phyloP scores from a whole-genome alignment of 176 grass and related monocot genomes.

The Phyllostachys edulis region DNA sequence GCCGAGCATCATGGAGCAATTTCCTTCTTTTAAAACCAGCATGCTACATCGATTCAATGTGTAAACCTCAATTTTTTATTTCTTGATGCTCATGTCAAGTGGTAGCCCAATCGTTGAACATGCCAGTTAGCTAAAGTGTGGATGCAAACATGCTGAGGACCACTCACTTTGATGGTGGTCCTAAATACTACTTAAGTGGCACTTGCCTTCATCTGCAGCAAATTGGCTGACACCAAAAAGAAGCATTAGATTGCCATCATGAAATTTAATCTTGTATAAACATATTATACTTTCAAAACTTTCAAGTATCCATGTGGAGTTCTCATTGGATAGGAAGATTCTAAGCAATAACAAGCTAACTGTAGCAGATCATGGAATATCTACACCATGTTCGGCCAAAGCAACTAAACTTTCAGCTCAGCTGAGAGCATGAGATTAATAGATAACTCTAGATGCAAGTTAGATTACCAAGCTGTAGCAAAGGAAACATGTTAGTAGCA shows the following conservation, averaged over 20 bases:
- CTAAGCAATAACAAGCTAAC: slow-evolving; percentile 7
- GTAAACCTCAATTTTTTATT: slow-evolving; percentile 38
- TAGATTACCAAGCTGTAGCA: background rate
- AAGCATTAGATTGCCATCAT: slow-evolving; percentile 27
- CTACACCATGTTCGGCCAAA: background rate
- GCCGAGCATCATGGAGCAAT: slow-evolving; percentile 38
- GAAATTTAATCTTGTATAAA: slow-evolving; percentile 4
- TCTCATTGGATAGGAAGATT: slow-evolving; percentile 25
- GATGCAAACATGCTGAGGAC: slow-evolving; percentile 28
- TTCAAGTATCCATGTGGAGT: slow-evolving; percentile 11
- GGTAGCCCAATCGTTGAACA: slow-evolving; percentile 30
- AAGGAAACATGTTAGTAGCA: background rate
- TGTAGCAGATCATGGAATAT: slow-evolving; percentile 29
- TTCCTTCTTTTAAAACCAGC: slow-evolving; percentile 35
- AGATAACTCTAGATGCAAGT: background rate
- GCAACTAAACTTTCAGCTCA: slow-evolving; percentile 13
- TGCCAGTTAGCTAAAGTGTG: slow-evolving; percentile 8
- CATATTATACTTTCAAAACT: background rate
- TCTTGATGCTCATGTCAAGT: slow-evolving; percentile 36
- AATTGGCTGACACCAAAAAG: slow-evolving; percentile 23
- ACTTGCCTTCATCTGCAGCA: slow-evolving; percentile 24
- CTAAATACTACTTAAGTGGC: slow-evolving; percentile 31
- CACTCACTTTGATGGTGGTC: slow-evolving; percentile 42
- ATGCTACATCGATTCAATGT: slow-evolving; percentile 33
- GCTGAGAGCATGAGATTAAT: background rate